These are phyloP conservation scores for Diaporthe citriasiana DNA, from an alignment of 2,329 filamentous ascomycete species.

Conservation along the genomic window DNA sequence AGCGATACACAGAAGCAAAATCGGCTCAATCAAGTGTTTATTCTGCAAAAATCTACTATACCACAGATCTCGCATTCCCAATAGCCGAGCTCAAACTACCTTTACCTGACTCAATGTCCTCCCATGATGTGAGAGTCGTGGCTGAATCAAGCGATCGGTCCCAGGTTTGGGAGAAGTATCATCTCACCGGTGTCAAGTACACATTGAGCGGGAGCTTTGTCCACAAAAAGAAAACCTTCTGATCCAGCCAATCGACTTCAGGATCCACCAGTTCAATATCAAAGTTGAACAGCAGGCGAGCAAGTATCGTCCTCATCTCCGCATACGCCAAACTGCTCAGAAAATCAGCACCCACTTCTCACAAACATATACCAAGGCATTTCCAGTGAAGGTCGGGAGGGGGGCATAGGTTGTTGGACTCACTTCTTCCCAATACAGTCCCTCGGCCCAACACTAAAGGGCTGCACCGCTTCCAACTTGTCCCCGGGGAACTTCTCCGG, in stretches of 20 bases:
- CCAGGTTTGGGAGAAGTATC: background rate
- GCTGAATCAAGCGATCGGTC: background rate
- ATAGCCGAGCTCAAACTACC: background rate
- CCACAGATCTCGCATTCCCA: too few relatives aligned
- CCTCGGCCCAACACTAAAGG: conserved; percentile 63
- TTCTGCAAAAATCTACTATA: background rate
- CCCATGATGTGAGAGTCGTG: background rate
- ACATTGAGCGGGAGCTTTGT: conserved; percentile 55
- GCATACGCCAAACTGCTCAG: conserved; percentile 60
- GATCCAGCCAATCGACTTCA: conserved; percentile 56
- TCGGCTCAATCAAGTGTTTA: background rate
- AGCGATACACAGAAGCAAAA: too few relatives aligned
- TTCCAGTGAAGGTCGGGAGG: background rate
- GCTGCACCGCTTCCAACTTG: conserved; percentile 58
- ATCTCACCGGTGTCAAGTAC: conserved; percentile 51
- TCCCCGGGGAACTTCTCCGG: conserved; percentile 58
- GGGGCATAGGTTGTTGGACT: conserved; percentile 43
- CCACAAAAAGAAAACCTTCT: conserved; percentile 58
- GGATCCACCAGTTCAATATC: conserved; percentile 58
- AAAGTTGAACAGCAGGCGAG: conserved; percentile 63
- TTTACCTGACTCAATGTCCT: background rate
- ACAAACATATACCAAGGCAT: background rate
- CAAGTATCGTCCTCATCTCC: conserved; percentile 65
- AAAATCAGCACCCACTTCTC: background rate
- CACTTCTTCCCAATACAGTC: conserved; percentile 66